Percentiles rank a stretch among this genome's conserved stretches.
These are phyloP conservation scores for Dendrobium nobile DNA, from an alignment of 106 monocot species.

Conservation along the genomic window DNA sequence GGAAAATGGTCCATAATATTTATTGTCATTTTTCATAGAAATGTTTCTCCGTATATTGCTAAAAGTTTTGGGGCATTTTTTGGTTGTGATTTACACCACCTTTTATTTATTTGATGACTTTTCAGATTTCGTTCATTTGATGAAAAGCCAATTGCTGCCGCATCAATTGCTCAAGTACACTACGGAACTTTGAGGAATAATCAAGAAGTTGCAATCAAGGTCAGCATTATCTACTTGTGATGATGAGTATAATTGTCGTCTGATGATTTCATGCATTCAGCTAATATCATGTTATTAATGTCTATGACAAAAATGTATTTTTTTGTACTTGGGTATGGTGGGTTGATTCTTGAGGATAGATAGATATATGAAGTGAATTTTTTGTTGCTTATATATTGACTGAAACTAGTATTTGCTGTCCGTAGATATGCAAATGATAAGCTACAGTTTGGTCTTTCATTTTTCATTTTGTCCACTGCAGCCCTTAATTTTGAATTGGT, in stretches of 20 bases:
- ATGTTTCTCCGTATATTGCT: neutral
- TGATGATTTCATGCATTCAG: neutral
- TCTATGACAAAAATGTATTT: neutral
- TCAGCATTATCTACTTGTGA: constrained; percentile 8
- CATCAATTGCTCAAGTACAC: constrained; percentile 99
- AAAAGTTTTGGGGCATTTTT: neutral
- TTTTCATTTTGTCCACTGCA: neutral
- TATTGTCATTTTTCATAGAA: neutral
- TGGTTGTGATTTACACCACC: neutral
- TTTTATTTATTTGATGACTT: constrained; percentile 1
- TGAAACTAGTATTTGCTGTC: neutral
- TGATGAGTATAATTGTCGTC: neutral
- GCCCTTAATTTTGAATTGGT: too few species aligned
- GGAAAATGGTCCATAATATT: neutral
- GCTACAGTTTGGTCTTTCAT: neutral
- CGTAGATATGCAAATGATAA: neutral
- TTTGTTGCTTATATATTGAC: neutral
- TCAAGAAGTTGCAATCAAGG: constrained; percentile 92
- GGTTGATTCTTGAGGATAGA: neutral
- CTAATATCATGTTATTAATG: neutral
- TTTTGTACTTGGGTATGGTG: neutral
- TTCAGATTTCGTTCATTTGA: constrained; percentile 79
- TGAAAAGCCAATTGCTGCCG: constrained; percentile 93
- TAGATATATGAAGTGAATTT: neutral
- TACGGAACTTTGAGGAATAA: constrained; percentile 60